Conservation (phyloP, 768 basidiomycete species). For the Naganishia randhawae region DNA sequence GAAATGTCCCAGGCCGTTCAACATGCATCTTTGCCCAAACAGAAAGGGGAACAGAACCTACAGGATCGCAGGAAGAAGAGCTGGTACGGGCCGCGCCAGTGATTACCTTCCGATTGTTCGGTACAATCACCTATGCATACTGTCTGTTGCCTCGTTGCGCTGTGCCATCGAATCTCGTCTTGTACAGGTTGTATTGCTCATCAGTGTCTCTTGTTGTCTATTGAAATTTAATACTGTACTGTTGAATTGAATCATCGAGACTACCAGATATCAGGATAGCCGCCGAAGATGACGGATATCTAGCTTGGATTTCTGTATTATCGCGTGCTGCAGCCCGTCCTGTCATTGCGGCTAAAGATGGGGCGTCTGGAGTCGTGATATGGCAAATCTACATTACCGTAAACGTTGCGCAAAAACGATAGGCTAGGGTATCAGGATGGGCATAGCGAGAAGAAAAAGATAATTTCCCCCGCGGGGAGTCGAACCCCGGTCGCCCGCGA, state of each 20-base stretch:
- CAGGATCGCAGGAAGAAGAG: conserved; percentile 20
- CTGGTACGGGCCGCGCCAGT: conserved; percentile 23
- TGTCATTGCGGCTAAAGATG: neutral
- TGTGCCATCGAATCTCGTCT: neutral
- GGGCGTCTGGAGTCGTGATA: too few relatives aligned
- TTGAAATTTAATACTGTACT: too few relatives aligned
- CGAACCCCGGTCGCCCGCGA: conserved; percentile 14
- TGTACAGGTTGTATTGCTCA: neutral
- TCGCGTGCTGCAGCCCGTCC: too few relatives aligned
- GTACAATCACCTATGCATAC: neutral
- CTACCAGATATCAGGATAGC: too few relatives aligned
- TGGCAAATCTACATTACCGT: too few relatives aligned
- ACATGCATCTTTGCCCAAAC: neutral
- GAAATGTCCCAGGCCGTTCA: conserved; percentile 10
- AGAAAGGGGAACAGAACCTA: neutral
- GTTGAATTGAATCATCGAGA: too few relatives aligned
- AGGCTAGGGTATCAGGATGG: neutral
- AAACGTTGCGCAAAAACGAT: neutral
- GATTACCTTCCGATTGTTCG: neutral
- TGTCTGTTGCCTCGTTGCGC: neutral
- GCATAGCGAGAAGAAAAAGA: neutral
- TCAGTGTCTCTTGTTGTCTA: neutral
- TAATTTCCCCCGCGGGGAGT: conserved; percentile 16
- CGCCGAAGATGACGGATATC: too few relatives aligned
- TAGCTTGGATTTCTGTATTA: too few relatives aligned